phyloP scores from a whole-genome alignment of 352 stramenopile genomes.

The Pythium grandisporangium region DNA sequence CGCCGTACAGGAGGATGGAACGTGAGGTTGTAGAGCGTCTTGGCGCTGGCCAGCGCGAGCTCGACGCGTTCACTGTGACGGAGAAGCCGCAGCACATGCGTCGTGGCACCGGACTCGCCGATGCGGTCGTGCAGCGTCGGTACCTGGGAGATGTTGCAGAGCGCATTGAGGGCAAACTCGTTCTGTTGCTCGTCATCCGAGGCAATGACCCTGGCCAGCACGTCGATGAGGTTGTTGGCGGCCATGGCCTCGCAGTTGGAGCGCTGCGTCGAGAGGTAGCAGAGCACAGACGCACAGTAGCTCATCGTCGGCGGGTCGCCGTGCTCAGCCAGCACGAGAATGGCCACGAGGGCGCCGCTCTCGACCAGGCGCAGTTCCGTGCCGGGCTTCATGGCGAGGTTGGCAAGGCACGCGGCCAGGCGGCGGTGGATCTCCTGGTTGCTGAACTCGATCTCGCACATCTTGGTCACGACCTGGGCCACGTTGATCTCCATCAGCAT shows the following conservation, averaged over 20 bases:
- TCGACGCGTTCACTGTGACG: conserved; percentile 28
- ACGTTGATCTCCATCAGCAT: conserved; percentile 82
- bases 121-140: conserved; percentile 60
- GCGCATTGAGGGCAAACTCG: conserved; percentile 59
- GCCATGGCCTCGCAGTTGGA: conserved; percentile 74
- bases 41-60: conserved; percentile 47
- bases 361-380: conserved; percentile 61
- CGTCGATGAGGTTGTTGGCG: conserved; percentile 49
- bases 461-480: conserved; percentile 75
- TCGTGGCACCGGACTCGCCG: conserved; percentile 39
- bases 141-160: conserved; percentile 70
- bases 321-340: conserved; percentile 63
- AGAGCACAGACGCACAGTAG: conserved; percentile 62
- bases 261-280: conserved; percentile 52
- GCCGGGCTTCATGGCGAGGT: conserved; percentile 47
- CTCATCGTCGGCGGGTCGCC: conserved; percentile 62
- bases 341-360: conserved; percentile 44
- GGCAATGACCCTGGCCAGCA: conserved; percentile 48
- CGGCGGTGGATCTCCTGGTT: conserved; percentile 70
- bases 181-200: conserved; percentile 49
- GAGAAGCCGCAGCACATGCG: conserved; percentile 45
- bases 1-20: conserved; percentile 50
- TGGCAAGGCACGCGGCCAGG: conserved; percentile 67
- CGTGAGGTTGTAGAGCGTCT: conserved; percentile 66
- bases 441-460: conserved; percentile 80